phyloP scores from a whole-genome alignment of 2,329 filamentous ascomycete species.

The Nemania sp. region DNA sequence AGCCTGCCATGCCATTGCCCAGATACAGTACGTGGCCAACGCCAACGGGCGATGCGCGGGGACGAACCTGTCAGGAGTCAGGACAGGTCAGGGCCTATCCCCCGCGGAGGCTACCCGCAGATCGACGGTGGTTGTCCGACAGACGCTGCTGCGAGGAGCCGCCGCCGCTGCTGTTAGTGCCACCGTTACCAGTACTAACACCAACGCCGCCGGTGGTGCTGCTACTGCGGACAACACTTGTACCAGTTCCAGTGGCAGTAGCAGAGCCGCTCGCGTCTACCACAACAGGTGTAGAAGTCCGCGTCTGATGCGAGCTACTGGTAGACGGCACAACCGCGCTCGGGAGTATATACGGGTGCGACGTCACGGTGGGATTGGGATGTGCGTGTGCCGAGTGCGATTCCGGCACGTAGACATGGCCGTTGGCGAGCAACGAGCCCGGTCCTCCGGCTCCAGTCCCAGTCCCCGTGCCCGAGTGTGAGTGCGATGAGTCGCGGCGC shows the following conservation, averaged over 20 bases:
- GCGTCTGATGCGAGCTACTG: slow-evolving; percentile 21
- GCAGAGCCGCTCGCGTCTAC: neutral
- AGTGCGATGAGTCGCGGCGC: slow-evolving; percentile 31
- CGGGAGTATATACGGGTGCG: slow-evolving; percentile 31
- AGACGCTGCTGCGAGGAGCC: slow-evolving; percentile 34
- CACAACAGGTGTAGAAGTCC: slow-evolving; percentile 9
- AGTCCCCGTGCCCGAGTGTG: slow-evolving; percentile 31
- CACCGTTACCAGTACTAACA: neutral
- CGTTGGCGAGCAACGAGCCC: slow-evolving; percentile 38
- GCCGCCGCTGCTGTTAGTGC: slow-evolving; percentile 17
- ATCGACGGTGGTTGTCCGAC: slow-evolving; percentile 37
- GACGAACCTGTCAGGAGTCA: neutral
- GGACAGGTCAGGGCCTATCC: slow-evolving; percentile 26
- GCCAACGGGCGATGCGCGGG: slow-evolving; percentile 8
- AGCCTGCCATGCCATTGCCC: slow-evolving; percentile 14
- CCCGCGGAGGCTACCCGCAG: slow-evolving; percentile 40
- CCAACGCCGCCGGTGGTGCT: slow-evolving; percentile 1
- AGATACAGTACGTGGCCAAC: slow-evolving; percentile 27
- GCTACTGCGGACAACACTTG: neutral
- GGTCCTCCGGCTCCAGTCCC: slow-evolving; percentile 28
- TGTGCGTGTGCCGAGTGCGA: slow-evolving; percentile 29
- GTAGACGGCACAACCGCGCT: slow-evolving; percentile 5
- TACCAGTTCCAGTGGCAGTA: neutral
- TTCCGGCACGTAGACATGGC: slow-evolving; percentile 42
- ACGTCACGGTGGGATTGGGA: slow-evolving; percentile 25